Conservation (phyloP, 495 filamentous ascomycete genomes). For the Penicillium psychrofluorescens region DNA sequence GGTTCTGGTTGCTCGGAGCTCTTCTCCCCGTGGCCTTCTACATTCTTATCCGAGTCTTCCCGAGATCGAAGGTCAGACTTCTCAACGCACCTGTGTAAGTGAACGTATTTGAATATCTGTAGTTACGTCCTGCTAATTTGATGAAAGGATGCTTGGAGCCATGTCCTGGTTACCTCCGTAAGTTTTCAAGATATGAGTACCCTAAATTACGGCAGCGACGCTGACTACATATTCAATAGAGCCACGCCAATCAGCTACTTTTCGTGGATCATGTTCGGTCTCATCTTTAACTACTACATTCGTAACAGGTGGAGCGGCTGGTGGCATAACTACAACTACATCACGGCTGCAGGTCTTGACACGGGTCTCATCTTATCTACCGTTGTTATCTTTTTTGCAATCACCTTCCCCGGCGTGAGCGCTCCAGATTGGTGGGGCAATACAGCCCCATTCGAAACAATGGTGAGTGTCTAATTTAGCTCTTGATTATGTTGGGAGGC, state of each 20-base stretch:
- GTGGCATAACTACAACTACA: slow-evolving; percentile 53
- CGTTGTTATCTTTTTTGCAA: slow-evolving; percentile 49
- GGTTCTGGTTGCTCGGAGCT: slow-evolving; percentile 51
- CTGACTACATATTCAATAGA: neutral
- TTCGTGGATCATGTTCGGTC: slow-evolving; percentile 52
- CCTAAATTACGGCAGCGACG: neutral
- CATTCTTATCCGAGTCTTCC: slow-evolving; percentile 36
- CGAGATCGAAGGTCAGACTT: slow-evolving; percentile 36
- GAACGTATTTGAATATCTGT: neutral
- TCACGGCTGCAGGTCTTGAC: slow-evolving; percentile 47
- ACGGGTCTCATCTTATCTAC: slow-evolving; percentile 50
- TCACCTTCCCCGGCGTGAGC: slow-evolving; percentile 39
- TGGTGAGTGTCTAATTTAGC: slow-evolving; percentile 2
- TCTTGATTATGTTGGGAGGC: neutral
- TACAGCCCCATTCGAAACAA: slow-evolving; percentile 27
- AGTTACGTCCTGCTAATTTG: neutral
- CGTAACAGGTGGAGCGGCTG: slow-evolving; percentile 44
- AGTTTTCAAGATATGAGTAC: neutral
- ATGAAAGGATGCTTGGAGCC: slow-evolving; percentile 48
- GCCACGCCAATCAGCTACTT: slow-evolving; percentile 54
- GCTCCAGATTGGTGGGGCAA: slow-evolving; percentile 52
- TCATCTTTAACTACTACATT: slow-evolving; percentile 50
- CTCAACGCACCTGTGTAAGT: slow-evolving; percentile 44
- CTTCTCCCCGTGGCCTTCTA: slow-evolving; percentile 45
- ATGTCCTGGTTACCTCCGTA: slow-evolving; percentile 45